Percentiles rank a stretch among this genome's conserved stretches.
Conservation (phyloP, 164 flowering plant species). For the Annona squamosa region DNA sequence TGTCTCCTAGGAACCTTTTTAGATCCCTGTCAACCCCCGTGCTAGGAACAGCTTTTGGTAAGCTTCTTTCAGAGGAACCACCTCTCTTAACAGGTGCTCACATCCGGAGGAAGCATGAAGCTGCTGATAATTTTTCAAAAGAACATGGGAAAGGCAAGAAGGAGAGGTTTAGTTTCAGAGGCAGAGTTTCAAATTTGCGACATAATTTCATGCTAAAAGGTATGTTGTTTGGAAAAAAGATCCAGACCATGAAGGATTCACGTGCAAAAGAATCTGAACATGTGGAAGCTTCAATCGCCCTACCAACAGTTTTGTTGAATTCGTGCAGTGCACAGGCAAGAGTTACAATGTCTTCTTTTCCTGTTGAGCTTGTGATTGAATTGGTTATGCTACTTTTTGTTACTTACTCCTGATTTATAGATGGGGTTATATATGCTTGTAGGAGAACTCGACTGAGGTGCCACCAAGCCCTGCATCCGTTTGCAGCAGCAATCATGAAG, state of each 20-base stretch:
- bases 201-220: conserved; percentile 51
- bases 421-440: conserved; percentile 2
- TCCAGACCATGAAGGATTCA: conserved; percentile 38
- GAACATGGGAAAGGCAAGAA: conserved; percentile 47
- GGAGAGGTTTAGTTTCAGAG: conserved; percentile 61
- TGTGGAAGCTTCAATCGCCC: conserved; percentile 39
- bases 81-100: conserved; percentile 76
- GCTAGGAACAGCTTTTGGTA: conserved; percentile 84
- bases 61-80: conserved; percentile 88
- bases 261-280: conserved; percentile 20
- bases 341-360: neutral
- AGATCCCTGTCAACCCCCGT: conserved; percentile 94
- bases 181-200: conserved; percentile 66
- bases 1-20: conserved; percentile 72
- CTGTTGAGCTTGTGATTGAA: neutral
- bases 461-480: conserved; percentile 98
- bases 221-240: conserved; percentile 65
- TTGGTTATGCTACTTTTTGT: neutral
- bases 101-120: conserved; percentile 83
- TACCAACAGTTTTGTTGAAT: conserved; percentile 47
- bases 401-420: neutral
- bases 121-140: conserved; percentile 28
- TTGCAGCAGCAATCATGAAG: conserved; percentile 71
- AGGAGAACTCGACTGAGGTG: conserved; percentile 95
- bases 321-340: conserved; percentile 49